Conservation (phyloP, 2,329 filamentous ascomycete genomes). For the Pseudofabraea citricarpa region DNA sequence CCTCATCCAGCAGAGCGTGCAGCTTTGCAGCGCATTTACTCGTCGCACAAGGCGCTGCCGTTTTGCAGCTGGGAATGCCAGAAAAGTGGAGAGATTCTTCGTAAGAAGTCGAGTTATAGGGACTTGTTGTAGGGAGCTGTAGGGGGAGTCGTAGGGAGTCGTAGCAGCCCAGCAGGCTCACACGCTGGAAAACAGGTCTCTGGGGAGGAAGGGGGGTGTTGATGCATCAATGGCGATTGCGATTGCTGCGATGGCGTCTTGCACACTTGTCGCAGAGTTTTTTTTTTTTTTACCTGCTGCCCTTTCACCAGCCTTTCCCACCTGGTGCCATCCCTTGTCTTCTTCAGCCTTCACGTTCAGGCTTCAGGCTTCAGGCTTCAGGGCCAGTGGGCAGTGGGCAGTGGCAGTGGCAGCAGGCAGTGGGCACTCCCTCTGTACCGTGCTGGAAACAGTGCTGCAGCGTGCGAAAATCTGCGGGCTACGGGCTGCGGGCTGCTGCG, state of each 20-base stretch:
- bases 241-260: no score
- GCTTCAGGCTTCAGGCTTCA: no score
- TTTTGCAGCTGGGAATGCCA: no score
- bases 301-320: no score
- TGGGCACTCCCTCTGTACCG: background rate
- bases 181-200: background rate
- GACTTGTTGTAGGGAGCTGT: background rate
- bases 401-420: background rate
- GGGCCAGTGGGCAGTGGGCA: no score
- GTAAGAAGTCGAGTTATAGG: no score
- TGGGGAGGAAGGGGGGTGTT: background rate
- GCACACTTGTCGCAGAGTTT: conserved; percentile 3
- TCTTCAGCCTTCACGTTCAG: no score
- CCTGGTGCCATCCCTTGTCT: no score
- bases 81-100: no score
- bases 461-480: no score
- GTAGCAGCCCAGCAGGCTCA: background rate
- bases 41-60: no score
- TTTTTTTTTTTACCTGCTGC: background rate
- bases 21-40: background rate
- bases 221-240: background rate
- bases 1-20: background rate
- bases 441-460: background rate
- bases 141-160: background rate
- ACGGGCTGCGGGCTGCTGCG: no score